Evolutionary conservation across 306 rosid genomes (phyloP).

Genomic region (Hippophae tibetana): DNA sequence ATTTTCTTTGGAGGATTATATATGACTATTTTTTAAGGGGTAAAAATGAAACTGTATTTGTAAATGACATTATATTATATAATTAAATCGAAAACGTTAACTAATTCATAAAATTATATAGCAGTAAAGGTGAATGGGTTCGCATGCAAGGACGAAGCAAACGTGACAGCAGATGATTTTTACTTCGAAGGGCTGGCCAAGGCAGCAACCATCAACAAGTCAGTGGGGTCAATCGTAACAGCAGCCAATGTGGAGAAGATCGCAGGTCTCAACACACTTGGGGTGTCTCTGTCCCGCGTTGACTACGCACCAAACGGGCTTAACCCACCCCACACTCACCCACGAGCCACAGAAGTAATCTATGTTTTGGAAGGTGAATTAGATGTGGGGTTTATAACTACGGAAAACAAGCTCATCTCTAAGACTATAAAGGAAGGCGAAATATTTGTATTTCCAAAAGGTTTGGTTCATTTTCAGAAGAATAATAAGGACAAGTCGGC

Average conservation of each 20-base stretch:
- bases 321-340: conserved; percentile 96
- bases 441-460: conserved; percentile 67
- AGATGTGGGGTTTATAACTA: conserved; percentile 76
- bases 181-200: conserved; percentile 44
- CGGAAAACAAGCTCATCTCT: conserved; percentile 46
- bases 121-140: conserved; percentile 64
- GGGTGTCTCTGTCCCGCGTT: conserved; percentile 61
- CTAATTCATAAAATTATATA: conserved; percentile 15
- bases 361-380: conserved; percentile 62
- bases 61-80: background rate
- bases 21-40: too few relatives aligned
- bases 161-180: conserved; percentile 56
- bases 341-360: conserved; percentile 80
- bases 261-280: conserved; percentile 87
- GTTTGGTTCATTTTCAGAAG: conserved; percentile 74
- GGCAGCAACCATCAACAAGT: conserved; percentile 64
- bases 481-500: conserved; percentile 52
- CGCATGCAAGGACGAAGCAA: conserved; percentile 40
- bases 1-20: too few relatives aligned
- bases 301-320: conserved; percentile 85
- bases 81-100: background rate
- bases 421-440: conserved; percentile 66
- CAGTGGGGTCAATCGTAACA: conserved; percentile 55
- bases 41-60: background rate
- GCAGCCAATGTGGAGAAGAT: conserved; percentile 56